These are phyloP conservation scores for Suhomyces panamericanus DNA, from an alignment of 1,139 yeast species.

Conservation along the genomic window DNA sequence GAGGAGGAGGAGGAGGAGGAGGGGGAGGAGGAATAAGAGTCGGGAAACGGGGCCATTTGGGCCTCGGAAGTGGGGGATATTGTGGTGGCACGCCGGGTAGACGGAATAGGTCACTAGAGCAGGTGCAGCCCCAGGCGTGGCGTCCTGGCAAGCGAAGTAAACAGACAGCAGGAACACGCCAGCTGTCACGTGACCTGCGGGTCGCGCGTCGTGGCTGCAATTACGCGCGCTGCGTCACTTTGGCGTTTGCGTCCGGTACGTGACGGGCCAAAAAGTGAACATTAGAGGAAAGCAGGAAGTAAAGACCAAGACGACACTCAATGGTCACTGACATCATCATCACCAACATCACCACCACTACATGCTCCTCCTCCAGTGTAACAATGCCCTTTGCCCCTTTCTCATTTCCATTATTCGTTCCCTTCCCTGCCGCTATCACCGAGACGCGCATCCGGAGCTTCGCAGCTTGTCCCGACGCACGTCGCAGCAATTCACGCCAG, in stretches of 20 bases:
- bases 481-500: conserved; percentile 6
- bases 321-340: no score
- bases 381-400: no score
- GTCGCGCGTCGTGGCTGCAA: conserved; percentile 5
- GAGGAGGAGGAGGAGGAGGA: neutral
- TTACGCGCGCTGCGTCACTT: neutral
- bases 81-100: no score
- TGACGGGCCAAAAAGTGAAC: neutral
- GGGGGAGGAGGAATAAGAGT: neutral
- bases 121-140: neutral
- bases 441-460: neutral
- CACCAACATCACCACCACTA: no score
- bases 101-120: neutral
- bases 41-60: neutral
- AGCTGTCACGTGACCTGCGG: conserved; percentile 2
- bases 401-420: no score
- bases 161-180: conserved; percentile 1
- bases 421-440: no score
- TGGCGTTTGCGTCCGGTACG: conserved; percentile 1
- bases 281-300: no score
- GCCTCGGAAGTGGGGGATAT: neutral
- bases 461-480: conserved; percentile 4
- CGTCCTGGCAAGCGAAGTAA: no score
- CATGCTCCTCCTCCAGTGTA: no score
- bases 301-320: no score